Evolutionary conservation across 176 grass and related monocot species (phyloP).

Genomic region (Canna indica): DNA sequence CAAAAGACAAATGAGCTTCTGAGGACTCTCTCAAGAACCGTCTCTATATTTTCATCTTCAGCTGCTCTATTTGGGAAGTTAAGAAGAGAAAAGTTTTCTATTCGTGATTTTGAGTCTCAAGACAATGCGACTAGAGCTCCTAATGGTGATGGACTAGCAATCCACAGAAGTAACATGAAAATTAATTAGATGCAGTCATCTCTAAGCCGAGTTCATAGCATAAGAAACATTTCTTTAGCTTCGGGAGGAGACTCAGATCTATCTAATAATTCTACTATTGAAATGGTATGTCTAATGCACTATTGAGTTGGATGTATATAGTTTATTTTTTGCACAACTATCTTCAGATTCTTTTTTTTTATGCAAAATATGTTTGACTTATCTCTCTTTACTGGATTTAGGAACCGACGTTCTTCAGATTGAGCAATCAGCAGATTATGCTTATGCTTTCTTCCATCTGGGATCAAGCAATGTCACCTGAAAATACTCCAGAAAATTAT

Average conservation of each 20-base stretch:
- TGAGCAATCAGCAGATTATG: slow-evolving; percentile 61
- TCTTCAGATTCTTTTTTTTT: slow-evolving; percentile 4
- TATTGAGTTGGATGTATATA: slow-evolving; percentile 8
- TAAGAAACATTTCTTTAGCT: slow-evolving; percentile 23
- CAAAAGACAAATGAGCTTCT: slow-evolving; percentile 37
- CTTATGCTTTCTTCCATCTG: slow-evolving; percentile 89
- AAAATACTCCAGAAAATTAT: slow-evolving; percentile 71
- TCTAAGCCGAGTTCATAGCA: slow-evolving; percentile 37
- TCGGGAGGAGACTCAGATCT: slow-evolving; percentile 32
- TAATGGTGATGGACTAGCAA: slow-evolving; percentile 38
- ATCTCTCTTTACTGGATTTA: slow-evolving; percentile 29
- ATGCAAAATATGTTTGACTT: background rate
- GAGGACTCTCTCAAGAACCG: slow-evolving; percentile 64
- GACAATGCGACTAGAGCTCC: no score
- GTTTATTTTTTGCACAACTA: background rate
- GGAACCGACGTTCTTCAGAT: slow-evolving; percentile 57
- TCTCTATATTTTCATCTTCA: slow-evolving; percentile 93
- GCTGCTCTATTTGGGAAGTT: slow-evolving; percentile 93
- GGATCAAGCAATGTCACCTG: slow-evolving; percentile 61
- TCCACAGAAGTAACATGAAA: slow-evolving; percentile 33
- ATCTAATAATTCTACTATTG: slow-evolving; percentile 25
- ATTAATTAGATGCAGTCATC: slow-evolving; percentile 48
- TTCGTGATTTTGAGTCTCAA: slow-evolving; percentile 32
- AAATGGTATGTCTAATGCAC: slow-evolving; percentile 32
- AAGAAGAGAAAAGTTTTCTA: slow-evolving; percentile 61